These are phyloP conservation scores for Seminavis robusta DNA, from an alignment of 108 stramenopile species.

Conservation along the genomic window DNA sequence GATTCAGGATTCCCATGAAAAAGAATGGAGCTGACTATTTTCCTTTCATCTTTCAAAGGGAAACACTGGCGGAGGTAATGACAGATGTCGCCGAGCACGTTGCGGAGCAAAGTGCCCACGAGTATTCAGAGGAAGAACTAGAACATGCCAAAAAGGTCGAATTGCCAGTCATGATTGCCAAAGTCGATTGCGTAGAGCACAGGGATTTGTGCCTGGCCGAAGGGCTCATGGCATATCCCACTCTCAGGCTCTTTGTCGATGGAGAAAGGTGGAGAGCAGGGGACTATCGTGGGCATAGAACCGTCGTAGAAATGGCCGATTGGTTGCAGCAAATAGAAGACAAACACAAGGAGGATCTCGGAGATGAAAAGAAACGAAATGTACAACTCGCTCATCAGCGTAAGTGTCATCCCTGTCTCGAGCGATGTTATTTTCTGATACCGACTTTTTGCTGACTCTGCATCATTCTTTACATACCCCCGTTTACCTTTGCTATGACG, in stretches of 20 bases:
- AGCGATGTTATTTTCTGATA: no score
- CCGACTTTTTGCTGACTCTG: no score
- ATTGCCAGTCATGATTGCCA: slow-evolving; percentile 73
- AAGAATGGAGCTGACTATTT: no score
- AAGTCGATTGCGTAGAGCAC: slow-evolving; percentile 87
- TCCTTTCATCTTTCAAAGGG: no score
- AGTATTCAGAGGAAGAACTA: slow-evolving; percentile 61
- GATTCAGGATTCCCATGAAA: no score
- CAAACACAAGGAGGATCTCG: slow-evolving; percentile 34
- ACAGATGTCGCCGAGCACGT: slow-evolving; percentile 42
- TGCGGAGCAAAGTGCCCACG: slow-evolving; percentile 29
- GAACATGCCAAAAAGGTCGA: slow-evolving; percentile 55
- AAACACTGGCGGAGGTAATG: slow-evolving; percentile 82
- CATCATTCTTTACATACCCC: no score
- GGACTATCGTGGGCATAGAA: slow-evolving; percentile 85
- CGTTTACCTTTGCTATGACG: no score
- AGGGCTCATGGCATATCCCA: slow-evolving; percentile 86
- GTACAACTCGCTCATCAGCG: slow-evolving; percentile 19
- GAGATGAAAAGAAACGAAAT: slow-evolving; percentile 20
- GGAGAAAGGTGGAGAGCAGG: slow-evolving; percentile 39
- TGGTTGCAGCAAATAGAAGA: slow-evolving; percentile 51
- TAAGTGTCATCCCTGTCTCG: no score
- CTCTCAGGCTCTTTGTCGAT: slow-evolving; percentile 80
- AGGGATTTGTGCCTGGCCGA: slow-evolving; percentile 68
- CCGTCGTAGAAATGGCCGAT: slow-evolving; percentile 68